A percentile compares a stretch with the other conserved stretches of the same genome.
Evolutionary conservation across 1,284 basidiomycete species (phyloP).

Genomic region (Ceratobasidium sp.): DNA sequence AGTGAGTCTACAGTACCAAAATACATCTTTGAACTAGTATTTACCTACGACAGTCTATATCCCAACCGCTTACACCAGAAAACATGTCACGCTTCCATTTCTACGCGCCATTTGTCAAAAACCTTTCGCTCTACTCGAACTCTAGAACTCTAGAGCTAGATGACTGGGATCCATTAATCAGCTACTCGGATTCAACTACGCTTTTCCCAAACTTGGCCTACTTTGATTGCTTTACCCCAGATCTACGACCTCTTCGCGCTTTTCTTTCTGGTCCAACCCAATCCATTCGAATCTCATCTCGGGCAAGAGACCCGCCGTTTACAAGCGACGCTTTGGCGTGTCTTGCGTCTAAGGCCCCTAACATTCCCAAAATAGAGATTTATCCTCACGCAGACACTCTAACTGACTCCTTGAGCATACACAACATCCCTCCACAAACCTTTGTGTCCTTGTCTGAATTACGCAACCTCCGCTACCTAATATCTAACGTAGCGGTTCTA

Average conservation of each 20-base stretch:
- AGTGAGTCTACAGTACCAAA: not conserved
- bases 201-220: not conserved
- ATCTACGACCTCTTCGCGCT: not conserved
- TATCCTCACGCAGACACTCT: not conserved
- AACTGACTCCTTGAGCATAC: not conserved
- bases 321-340: not conserved
- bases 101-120: conserved; percentile 7
- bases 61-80: not conserved
- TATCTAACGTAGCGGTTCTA: not conserved
- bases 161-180: not conserved
- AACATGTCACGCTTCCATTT: conserved; percentile 8
- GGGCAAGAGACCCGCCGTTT: not conserved
- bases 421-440: no score
- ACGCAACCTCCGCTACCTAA: not conserved
- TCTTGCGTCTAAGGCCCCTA: not conserved
- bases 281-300: not conserved
- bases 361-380: not conserved
- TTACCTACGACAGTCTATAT: not conserved
- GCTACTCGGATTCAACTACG: not conserved
- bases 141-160: not conserved
- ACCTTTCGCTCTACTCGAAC: not conserved
- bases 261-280: not conserved
- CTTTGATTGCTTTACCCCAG: not conserved
- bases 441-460: not conserved
- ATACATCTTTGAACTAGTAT: not conserved